Percentiles rank a stretch among this genome's conserved stretches.
Evolutionary conservation across 2,329 filamentous ascomycete species (phyloP).

Genomic region (Clarireedia hainanense): DNA sequence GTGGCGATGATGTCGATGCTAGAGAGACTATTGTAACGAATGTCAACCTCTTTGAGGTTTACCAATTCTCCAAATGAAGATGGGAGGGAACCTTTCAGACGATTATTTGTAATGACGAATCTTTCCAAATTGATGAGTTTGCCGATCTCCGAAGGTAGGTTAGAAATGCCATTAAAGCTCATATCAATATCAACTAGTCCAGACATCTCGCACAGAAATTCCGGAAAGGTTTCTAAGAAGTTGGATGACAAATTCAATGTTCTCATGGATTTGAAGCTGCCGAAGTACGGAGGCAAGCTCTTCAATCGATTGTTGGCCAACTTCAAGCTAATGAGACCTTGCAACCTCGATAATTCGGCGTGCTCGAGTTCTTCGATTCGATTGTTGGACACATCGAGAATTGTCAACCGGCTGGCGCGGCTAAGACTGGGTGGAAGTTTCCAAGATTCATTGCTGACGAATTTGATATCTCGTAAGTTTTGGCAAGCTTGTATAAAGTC

Average conservation of each 20-base stretch:
- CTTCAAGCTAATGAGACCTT: conserved; percentile 77
- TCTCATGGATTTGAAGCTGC: conserved; percentile 67
- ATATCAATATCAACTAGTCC: conserved; percentile 88
- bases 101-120: conserved; percentile 93
- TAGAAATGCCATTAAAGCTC: conserved; percentile 87
- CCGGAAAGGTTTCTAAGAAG: conserved; percentile 75
- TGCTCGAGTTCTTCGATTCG: conserved; percentile 79
- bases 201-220: conserved; percentile 73
- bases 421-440: conserved; percentile 78
- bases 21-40: conserved; percentile 85
- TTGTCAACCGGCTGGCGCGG: conserved; percentile 72
- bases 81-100: conserved; percentile 68
- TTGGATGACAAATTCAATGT: conserved; percentile 92
- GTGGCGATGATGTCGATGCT: conserved; percentile 82
- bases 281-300: conserved; percentile 73
- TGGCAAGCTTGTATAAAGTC: conserved; percentile 94
- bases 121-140: conserved; percentile 74
- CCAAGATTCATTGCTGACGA: conserved; percentile 86
- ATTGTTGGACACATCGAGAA: conserved; percentile 93
- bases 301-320: conserved; percentile 88
- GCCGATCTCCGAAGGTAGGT: conserved; percentile 70
- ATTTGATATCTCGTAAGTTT: conserved; percentile 90
- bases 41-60: conserved; percentile 82
- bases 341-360: conserved; percentile 69
- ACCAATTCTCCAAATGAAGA: conserved; percentile 62